Evolutionary conservation across 371 early-diverging fungal species (phyloP).

Genomic region (Syncephalis plumigaleata): DNA sequence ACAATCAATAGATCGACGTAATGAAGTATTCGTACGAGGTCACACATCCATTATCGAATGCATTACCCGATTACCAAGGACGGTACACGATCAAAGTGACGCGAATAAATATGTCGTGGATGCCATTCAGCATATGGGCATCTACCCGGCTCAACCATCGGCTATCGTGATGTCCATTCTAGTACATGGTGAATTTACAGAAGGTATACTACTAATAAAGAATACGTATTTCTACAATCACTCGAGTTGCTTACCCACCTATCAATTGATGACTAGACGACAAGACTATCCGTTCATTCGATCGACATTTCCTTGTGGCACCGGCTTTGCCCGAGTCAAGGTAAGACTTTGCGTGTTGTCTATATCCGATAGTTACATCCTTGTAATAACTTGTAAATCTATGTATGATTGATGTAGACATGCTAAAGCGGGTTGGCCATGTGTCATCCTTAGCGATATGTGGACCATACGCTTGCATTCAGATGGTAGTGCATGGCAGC

Average conservation of each 20-base stretch:
- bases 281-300: neutral
- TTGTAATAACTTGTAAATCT: neutral
- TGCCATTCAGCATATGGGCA: no score
- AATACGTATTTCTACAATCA: neutral
- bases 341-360: neutral
- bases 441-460: neutral
- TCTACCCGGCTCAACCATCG: no score
- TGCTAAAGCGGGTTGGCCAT: neutral
- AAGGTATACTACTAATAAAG: neutral
- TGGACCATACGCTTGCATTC: neutral
- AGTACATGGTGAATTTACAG: constrained; percentile 1
- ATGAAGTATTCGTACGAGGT: no score
- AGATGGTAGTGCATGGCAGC: neutral
- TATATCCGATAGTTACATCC: neutral
- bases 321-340: neutral
- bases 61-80: no score
- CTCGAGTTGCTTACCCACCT: neutral
- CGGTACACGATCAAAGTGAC: no score
- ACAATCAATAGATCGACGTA: no score
- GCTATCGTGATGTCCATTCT: neutral
- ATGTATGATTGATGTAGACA: neutral
- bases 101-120: no score
- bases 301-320: neutral
- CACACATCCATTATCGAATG: no score
- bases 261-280: neutral